Evolutionary conservation across 2,329 filamentous ascomycete genomes (phyloP).

Genomic region (Claviceps sp.): DNA sequence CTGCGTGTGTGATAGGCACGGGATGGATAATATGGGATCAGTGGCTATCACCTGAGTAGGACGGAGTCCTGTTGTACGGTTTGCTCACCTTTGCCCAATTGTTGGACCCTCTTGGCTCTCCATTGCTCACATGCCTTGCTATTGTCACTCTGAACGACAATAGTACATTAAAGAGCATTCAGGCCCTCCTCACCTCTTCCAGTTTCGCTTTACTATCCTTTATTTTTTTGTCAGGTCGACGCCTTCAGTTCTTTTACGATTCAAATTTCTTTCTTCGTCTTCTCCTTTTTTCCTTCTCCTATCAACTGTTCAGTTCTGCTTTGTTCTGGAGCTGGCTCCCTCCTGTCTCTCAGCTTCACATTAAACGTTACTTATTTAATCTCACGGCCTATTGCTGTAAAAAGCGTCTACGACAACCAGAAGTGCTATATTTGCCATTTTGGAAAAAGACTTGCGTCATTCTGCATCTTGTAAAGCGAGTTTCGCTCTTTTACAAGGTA

Average conservation of each 20-base stretch:
- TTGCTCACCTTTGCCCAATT: neutral
- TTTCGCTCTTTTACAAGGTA: neutral
- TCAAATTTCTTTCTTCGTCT: neutral
- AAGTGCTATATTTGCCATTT: neutral
- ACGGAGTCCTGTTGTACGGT: neutral
- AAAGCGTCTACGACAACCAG: neutral
- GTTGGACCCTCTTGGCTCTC: too few species aligned
- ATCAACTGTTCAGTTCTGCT: neutral
- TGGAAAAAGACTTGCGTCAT: neutral
- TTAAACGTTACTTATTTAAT: neutral
- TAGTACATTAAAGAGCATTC: neutral
- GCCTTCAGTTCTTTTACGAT: neutral
- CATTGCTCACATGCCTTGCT: neutral
- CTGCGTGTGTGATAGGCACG: neutral
- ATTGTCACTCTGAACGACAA: conserved; percentile 2
- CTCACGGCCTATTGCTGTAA: neutral
- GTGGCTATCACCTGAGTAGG: neutral
- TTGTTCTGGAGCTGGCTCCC: neutral
- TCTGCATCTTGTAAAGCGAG: neutral
- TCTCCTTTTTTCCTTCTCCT: neutral
- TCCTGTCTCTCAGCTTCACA: neutral
- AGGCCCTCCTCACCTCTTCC: neutral
- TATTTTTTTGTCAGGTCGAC: neutral
- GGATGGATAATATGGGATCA: conserved; percentile 1
- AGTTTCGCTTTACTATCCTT: neutral